Conservation (phyloP, 768 basidiomycete genomes). For the Kondoa malvinella region DNA sequence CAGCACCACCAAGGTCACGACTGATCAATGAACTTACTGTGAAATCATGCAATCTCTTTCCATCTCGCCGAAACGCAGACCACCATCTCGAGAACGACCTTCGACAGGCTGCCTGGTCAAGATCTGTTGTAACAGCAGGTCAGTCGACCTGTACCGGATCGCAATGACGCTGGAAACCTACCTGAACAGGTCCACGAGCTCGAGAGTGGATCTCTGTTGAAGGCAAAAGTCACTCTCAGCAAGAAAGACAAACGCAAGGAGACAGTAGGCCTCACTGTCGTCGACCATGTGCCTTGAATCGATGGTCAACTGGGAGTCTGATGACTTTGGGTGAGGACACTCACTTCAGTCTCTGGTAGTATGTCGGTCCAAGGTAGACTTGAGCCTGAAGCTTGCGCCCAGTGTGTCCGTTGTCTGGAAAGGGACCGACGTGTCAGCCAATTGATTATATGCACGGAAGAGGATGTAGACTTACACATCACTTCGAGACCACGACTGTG, state of each 20-base stretch:
- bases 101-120: conserved; percentile 94
- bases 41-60: conserved; percentile 91
- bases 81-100: conserved; percentile 95
- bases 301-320: neutral
- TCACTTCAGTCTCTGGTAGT: conserved; percentile 81
- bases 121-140: too few species aligned
- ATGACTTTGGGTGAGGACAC: neutral
- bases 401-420: conserved; percentile 87
- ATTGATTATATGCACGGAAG: too few species aligned
- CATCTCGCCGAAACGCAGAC: conserved; percentile 99
- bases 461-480: too few species aligned
- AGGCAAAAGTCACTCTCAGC: too few species aligned
- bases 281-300: conserved; percentile 73
- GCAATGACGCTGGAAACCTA: too few species aligned
- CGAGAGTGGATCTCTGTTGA: conserved; percentile 98
- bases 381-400: conserved; percentile 97
- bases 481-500: conserved; percentile 93
- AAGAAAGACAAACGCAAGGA: too few species aligned
- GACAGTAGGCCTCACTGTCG: too few species aligned
- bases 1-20: neutral
- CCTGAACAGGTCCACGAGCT: conserved; percentile 85
- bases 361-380: conserved; percentile 94
- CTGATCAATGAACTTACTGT: conserved; percentile 64
- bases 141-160: too few species aligned
- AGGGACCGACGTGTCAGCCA: neutral